Evolutionary conservation across 176 grass and related monocot species (phyloP), one percentile per base, ranked within the genome.

Genomic region (Areca catechu): DNA sequence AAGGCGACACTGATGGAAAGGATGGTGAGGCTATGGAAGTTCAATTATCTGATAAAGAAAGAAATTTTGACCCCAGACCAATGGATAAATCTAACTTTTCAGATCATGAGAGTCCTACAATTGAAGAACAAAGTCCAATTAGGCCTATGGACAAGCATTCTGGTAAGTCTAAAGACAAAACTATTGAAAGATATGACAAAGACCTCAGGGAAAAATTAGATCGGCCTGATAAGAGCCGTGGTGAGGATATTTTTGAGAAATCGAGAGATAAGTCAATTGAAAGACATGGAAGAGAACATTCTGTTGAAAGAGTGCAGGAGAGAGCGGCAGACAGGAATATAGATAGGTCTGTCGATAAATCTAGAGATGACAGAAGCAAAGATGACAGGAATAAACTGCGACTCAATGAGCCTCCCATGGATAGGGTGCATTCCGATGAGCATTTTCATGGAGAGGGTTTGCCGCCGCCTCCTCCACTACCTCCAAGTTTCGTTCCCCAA

Each of bases 401-500:
- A 74, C 82, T 92, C 57, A 58, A 54, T 76, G 87, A 90, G 22
- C 54, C 68, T 49, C 63, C 59, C 2, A 47, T 55, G 60, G 86
- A 89, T 62, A 63, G 59, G 50, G 28, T 66, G 61, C 81, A 89
- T 75, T 24, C 71, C 73, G 82, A 85, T 66, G 82, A 85, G 58
- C 63, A 68, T 54, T 85, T 90, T 53, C 60, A 83, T 67, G 89
- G 88, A 22, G 84, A 98, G 68, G 92, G 82, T 69, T 82, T 98
- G 76, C 93, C 93, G 24, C 93, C 88, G 7, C 93, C 88, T 4
- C 93, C 93, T 55, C 93, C 93, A 20, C 84, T 98, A 70, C 93
- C 93, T 12, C 21, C 84, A 56, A 98, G 93, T 62, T 98, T 98
- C 82, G 93, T 98, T 58, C 93, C 93, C 19, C 87, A 98, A 62